phyloP scores from a whole-genome alignment of 2,329 filamentous ascomycete species.

The Epichloe scottii region DNA sequence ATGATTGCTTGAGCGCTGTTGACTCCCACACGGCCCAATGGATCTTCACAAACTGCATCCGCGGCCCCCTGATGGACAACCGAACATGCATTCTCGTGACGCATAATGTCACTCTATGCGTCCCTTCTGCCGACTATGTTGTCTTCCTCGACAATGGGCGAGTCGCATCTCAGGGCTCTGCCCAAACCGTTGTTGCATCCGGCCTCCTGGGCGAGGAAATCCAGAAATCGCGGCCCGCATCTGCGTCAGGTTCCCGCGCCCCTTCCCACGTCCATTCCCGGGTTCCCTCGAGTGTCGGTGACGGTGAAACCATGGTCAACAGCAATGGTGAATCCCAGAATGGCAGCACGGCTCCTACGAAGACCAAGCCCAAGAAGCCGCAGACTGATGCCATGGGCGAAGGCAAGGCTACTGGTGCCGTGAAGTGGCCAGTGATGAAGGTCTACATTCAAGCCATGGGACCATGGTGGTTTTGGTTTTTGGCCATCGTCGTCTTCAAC shows the following conservation, averaged over 20 bases:
- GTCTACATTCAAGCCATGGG: constrained; percentile 88
- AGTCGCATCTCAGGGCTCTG: constrained; percentile 61
- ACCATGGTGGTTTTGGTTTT: constrained; percentile 88
- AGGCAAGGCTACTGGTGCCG: constrained; percentile 69
- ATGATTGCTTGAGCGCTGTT: constrained; percentile 92
- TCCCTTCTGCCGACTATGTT: constrained; percentile 67
- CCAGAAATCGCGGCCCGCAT: constrained; percentile 57
- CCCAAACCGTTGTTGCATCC: constrained; percentile 69
- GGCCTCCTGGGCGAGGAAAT: constrained; percentile 82
- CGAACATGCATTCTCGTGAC: constrained; percentile 93
- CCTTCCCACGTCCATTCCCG: constrained; percentile 70
- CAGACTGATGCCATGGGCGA: constrained; percentile 52
- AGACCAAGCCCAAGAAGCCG: constrained; percentile 33
- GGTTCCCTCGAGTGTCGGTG: constrained; percentile 61
- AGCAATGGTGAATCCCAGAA: constrained; percentile 34
- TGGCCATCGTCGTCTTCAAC: constrained; percentile 62
- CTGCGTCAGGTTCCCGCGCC: constrained; percentile 56
- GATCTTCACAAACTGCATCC: constrained; percentile 90
- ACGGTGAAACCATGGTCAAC: constrained; percentile 45
- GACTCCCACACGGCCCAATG: constrained; percentile 96
- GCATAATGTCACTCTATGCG: constrained; percentile 83
- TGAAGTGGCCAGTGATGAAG: constrained; percentile 75
- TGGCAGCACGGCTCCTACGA: constrained; percentile 33
- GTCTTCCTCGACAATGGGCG: constrained; percentile 82
- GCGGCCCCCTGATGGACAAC: constrained; percentile 74